Percentiles rank a stretch among this genome's conserved stretches.
These are phyloP conservation scores for Mucor plumbeus DNA, from an alignment of 371 early-diverging fungal species.

Conservation along the genomic window DNA sequence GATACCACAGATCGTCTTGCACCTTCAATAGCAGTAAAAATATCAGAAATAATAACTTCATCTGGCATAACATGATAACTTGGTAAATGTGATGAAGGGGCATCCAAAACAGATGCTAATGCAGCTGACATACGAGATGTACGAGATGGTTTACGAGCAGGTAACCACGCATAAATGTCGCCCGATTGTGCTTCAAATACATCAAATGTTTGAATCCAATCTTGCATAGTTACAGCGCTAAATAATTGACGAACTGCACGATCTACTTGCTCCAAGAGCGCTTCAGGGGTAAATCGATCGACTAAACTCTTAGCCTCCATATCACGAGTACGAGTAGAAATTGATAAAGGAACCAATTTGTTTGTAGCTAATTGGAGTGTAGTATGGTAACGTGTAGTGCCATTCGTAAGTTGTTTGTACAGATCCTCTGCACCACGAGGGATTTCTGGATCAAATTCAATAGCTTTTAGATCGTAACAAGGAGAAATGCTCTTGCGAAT, in stretches of 20 bases:
- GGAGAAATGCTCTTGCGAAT: conserved; percentile 38
- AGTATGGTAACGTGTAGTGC: conserved; percentile 24
- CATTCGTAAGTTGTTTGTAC: conserved; percentile 37
- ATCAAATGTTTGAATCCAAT: conserved; percentile 77
- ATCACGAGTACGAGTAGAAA: conserved; percentile 21
- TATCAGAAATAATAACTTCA: conserved; percentile 71
- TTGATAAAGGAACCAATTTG: conserved; percentile 32
- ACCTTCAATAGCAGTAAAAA: conserved; percentile 67
- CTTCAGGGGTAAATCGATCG: conserved; percentile 34
- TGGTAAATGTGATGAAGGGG: conserved; percentile 35
- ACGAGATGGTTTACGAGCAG: conserved; percentile 57
- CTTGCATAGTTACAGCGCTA: conserved; percentile 66
- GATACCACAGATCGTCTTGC: conserved; percentile 49
- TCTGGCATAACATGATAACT: conserved; percentile 37
- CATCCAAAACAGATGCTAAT: conserved; percentile 33
- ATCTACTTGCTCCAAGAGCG: conserved; percentile 46
- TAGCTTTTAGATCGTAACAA: conserved; percentile 45
- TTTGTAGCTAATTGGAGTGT: conserved; percentile 25
- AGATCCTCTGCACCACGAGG: conserved; percentile 33
- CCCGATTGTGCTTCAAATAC: conserved; percentile 74
- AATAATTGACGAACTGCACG: conserved; percentile 48
- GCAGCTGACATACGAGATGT: conserved; percentile 48
- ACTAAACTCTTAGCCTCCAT: conserved; percentile 23
- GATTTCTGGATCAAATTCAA: conserved; percentile 35
- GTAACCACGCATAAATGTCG: conserved; percentile 76